Conservation (phyloP, 2,329 filamentous ascomycete genomes). For the Zopfia rhizophila region DNA sequence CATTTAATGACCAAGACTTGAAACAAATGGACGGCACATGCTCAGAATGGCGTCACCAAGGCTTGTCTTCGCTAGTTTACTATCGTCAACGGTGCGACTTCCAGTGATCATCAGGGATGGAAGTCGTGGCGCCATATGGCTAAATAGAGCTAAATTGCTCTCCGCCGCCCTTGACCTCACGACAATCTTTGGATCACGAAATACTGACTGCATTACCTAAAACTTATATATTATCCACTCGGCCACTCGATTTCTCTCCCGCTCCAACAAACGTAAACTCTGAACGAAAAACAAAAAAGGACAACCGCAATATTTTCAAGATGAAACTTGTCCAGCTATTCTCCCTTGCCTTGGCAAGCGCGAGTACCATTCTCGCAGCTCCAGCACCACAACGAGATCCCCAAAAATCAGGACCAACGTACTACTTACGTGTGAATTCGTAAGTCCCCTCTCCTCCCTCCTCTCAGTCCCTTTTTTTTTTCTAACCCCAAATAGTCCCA, state of each 20-base stretch:
- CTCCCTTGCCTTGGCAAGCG: background rate
- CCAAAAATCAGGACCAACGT: background rate
- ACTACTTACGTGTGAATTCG: constrained; percentile 2
- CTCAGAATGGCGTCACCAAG: too few relatives aligned
- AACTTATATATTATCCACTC: background rate
- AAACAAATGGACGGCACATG: too few relatives aligned
- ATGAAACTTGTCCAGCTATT: background rate
- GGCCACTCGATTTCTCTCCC: too few relatives aligned
- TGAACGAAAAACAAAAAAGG: too few relatives aligned
- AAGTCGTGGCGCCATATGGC: constrained; percentile 14
- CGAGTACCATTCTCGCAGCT: background rate
- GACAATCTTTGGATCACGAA: background rate
- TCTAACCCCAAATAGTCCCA: constrained; percentile 19
- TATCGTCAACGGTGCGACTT: too few relatives aligned
- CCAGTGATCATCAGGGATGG: too few relatives aligned
- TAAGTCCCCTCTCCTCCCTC: constrained; percentile 4
- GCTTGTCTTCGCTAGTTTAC: too few relatives aligned
- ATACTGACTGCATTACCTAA: background rate
- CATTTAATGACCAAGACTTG: too few relatives aligned
- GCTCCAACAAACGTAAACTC: too few relatives aligned
- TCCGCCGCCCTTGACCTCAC: background rate
- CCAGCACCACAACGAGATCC: background rate
- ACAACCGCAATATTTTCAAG: background rate
- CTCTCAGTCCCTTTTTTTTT: background rate
- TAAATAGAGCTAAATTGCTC: constrained; percentile 8